Base-by-base conservation (phyloP, 1,284 basidiomycete species). In the Violaceomyces palustris region DNA sequence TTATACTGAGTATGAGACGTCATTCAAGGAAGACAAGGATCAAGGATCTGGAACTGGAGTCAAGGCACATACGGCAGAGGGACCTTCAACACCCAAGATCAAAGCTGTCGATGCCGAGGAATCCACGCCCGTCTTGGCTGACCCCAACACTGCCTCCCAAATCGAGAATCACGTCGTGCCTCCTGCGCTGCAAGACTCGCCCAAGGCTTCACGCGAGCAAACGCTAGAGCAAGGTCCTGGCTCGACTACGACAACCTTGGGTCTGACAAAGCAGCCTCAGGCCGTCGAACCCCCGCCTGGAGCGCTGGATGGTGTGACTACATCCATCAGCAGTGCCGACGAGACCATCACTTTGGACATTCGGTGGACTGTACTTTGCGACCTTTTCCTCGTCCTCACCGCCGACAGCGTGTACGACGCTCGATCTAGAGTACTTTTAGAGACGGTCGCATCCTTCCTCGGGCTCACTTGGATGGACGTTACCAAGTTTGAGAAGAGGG, bases 321-420 rank as follows among this genome's bases (percentile, higher is more conserved):
- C 68, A 14, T 58, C 57, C 36, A 61, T 72, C 44, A 66, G 55
- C 39, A 61, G 60, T 24, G 46, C 63, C 25, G 52, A 61, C 39
- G 61, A 62, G 35, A 66, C 64, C 45, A 69, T 73, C 50, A 72
- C 69, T 6, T 67, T 73, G 12, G 70, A 73, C 35, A 45, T 73
- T 21, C 62, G 70, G 25, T 73, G 70, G 70, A 73, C 70, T 6
- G 61, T 73, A 5, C 57, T 73, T 6, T 73, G 70, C 50, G 70
- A 73, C 40, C 59, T 73, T 14, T 73, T 73, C 52, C 50, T 72
- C 19, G 67, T 73, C 4, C 58, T 73, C 35, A 73, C 67, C 1
- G 69, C 70, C 22, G 70, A 73, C 44, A 65, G 63, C 33, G 67
- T 71, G 22, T 73, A 73, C 44, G 70, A 73, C 27, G 58, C 70